phyloP scores from a whole-genome alignment of 1,284 basidiomycete species.

The Ustilago esculenta region DNA sequence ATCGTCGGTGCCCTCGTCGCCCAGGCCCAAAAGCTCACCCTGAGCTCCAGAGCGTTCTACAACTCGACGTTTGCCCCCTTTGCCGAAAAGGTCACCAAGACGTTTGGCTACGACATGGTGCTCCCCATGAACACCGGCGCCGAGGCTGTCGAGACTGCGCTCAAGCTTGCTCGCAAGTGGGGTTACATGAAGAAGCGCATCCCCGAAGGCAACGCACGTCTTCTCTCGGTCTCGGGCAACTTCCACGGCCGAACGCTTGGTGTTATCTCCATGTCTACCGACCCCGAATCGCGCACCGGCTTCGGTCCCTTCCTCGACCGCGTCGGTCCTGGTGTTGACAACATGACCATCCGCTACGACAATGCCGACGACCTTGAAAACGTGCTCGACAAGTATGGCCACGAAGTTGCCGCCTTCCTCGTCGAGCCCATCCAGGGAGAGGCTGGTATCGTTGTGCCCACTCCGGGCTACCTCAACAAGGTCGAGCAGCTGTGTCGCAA shows the following conservation, averaged over 20 bases:
- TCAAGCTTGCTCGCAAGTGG: slow-evolving; percentile 69
- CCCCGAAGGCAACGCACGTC: slow-evolving; percentile 81
- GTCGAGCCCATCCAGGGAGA: slow-evolving; percentile 98
- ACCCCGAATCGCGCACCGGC: slow-evolving; percentile 84
- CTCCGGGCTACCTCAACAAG: slow-evolving; percentile 83
- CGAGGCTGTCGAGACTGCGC: slow-evolving; percentile 88
- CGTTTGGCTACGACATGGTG: slow-evolving; percentile 77
- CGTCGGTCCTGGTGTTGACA: slow-evolving; percentile 76
- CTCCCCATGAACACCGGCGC: slow-evolving; percentile 99
- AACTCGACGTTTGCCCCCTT: slow-evolving; percentile 90
- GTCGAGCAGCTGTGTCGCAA: slow-evolving; percentile 87
- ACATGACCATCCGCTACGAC: slow-evolving; percentile 62
- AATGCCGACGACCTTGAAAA: slow-evolving; percentile 77
- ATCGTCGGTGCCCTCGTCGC: slow-evolving; percentile 83
- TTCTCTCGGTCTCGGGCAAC: slow-evolving; percentile 88
- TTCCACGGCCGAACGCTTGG: slow-evolving; percentile 96
- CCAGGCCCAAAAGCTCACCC: slow-evolving; percentile 88
- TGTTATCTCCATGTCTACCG: slow-evolving; percentile 93
- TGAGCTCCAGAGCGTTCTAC: slow-evolving; percentile 96
- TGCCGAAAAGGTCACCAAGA: slow-evolving; percentile 82
- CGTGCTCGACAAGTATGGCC: slow-evolving; percentile 82
- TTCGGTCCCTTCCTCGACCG: slow-evolving; percentile 90
- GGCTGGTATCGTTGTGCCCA: slow-evolving; percentile 93
- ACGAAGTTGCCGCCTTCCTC: slow-evolving; percentile 89
- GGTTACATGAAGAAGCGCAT: slow-evolving; percentile 76